Evolutionary conservation across 805 yeast genomes (phyloP).

Genomic region (Kluyveromyces starmeri): DNA sequence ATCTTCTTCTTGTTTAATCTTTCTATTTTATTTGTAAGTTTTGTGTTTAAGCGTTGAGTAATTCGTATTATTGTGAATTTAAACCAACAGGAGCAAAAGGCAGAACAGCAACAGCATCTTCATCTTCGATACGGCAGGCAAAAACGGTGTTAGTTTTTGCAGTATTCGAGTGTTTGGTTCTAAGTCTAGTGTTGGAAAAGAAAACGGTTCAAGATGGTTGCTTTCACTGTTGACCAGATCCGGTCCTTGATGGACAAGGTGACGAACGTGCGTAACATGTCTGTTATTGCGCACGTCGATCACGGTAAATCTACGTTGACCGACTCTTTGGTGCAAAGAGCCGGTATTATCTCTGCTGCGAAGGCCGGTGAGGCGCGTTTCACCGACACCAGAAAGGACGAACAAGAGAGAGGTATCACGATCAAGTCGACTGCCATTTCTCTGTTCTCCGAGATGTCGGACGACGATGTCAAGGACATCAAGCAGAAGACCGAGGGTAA

Average conservation of each 20-base stretch:
- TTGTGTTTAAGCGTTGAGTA: too few species aligned
- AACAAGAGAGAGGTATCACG: conserved; percentile 99
- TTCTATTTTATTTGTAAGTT: too few species aligned
- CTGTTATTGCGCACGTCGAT: conserved; percentile 99
- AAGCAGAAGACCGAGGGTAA: conserved; percentile 81
- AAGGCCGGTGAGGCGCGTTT: conserved; percentile 99
- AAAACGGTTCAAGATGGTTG: conserved; percentile 30
- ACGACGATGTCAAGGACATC: conserved; percentile 79
- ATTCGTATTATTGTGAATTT: too few species aligned
- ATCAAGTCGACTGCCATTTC: conserved; percentile 99
- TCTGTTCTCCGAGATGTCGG: conserved; percentile 76
- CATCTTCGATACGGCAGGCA: too few species aligned
- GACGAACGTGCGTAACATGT: conserved; percentile 99
- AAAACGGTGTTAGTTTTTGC: too few species aligned
- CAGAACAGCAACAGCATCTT: too few species aligned
- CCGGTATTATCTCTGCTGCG: conserved; percentile 99
- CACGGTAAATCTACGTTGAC: conserved; percentile 99
- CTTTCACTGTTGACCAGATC: conserved; percentile 78
- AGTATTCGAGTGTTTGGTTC: too few species aligned
- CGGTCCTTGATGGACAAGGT: conserved; percentile 99
- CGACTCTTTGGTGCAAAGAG: conserved; percentile 97
- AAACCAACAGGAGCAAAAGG: too few species aligned
- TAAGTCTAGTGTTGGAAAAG: too few species aligned
- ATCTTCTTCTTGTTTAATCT: too few species aligned
- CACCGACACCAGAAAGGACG: conserved; percentile 99